Base-by-base conservation (phyloP, 2,329 filamentous ascomycete species). In the Cercospora sesami region DNA sequence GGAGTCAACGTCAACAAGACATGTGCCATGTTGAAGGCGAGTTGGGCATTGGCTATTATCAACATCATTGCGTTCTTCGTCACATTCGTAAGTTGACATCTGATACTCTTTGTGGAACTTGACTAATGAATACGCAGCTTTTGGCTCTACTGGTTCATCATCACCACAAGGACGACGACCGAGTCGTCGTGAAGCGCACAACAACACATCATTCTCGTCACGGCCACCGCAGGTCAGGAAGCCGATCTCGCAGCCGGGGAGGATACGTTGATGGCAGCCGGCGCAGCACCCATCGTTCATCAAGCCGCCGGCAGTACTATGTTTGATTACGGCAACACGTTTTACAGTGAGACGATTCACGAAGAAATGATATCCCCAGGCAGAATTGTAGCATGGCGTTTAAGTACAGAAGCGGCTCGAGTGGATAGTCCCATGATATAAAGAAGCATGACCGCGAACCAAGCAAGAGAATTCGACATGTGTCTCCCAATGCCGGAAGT, bases 1-100 rank as follows among this genome's bases (percentile, higher is more conserved):
- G 64, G 63, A 23, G 21, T 68, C 48, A 79, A 85, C 63, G 79
- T 89, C 42, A 85, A 92, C 80, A 94, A 94, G 84, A 87, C 88
- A 5, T 98, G 94, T 81, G 87, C 90, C 60, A 95, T 97, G 92
- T 87, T 97, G 76, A 98, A 97, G 86, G 91, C 94, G 0, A 86
- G 85, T 73, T 98, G 93, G 81, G 94, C 93, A 2, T 89, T 97
- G 73, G 93, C 87, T 60, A 97, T 98, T 79, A 96, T 97, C 86
- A 92, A 95, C 79, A 83, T 84, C 72, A 82, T 95, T 71, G 90
- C 94, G 78, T 97, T 96, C 81, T 89, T 90, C 78, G 83, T 90
- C 76, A 95, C 92, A 3, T 86, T 88, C 62, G 80, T 94, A 79
- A 81, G 82, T 76, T 31, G 12, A 45, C 39, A 61, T 33, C 45